Base-by-base conservation (phyloP, 257 asterid genomes). In the Dorcoceras hygrometricum region DNA sequence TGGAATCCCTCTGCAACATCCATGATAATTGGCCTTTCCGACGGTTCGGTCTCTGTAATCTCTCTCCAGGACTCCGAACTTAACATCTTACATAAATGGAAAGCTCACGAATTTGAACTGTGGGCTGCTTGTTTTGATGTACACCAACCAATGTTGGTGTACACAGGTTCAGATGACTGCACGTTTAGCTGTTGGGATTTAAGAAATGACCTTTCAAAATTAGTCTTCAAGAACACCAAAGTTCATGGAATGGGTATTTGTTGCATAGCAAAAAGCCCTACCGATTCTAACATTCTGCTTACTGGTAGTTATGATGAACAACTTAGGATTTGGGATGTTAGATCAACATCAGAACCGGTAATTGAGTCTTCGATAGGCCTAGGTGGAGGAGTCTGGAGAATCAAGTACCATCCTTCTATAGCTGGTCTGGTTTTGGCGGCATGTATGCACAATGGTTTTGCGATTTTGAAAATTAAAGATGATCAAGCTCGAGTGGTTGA, bases 161-260 rank as follows among this genome's bases (percentile, higher is more conserved):
- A 90, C 82, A 84, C 96, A 0, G 99, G 99, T 0, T 81, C 95
- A 24, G 99, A 93, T 59, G 99, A 93, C 85, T 93, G 99, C 84
- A 90, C 77, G 68, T 88, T 93, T 70, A 75, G 86, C 57, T 82
- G 99, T 76, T 93, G 97, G 97, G 99, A 93, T 77, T 73, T 84
- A 70, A 91, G 97, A 2, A 86, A 85, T 12, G 77, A 79, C 65
- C 88, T 94, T 66, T 81, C 87, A 22, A 85, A 67, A 12, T 3
- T 46, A 51, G 94, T 85, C 43, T 93, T 93, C 78, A 88, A 80
- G 53, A 83, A 90, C 25, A 58, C 75, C 2, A 90, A 88, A 82
- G 76, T 74, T 56, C 95, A 90, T 73, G 82, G 61, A 53, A 93
- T 93, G 99, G 99, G 97, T 48, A 72, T 90, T 63, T 90, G 96